A percentile compares a stretch with the other conserved stretches of the same genome.
Evolutionary conservation across 495 filamentous ascomycete genomes (phyloP).

Genomic region (Glutinoglossum americanum): DNA sequence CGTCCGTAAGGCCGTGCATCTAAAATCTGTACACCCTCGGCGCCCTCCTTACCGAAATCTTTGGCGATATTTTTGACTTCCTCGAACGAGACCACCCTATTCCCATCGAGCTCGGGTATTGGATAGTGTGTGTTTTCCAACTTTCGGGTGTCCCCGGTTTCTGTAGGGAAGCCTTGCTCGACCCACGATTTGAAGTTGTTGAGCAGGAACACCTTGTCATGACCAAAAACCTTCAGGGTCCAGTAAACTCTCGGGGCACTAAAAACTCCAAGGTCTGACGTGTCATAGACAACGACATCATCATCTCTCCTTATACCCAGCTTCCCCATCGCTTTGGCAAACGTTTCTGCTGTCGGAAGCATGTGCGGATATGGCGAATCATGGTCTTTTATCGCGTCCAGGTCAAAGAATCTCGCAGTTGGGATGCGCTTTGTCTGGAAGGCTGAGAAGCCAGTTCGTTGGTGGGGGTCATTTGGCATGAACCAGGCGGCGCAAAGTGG

Average conservation of each 20-base stretch:
- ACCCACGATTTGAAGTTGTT: conserved; percentile 92
- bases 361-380: conserved; percentile 87
- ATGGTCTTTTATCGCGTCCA: conserved; percentile 75
- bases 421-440: conserved; percentile 66
- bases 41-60: conserved; percentile 56
- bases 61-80: conserved; percentile 56
- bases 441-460: conserved; percentile 52
- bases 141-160: conserved; percentile 45
- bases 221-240: conserved; percentile 80
- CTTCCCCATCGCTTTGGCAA: conserved; percentile 69
- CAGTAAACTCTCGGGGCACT: conserved; percentile 81
- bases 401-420: conserved; percentile 81
- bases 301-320: conserved; percentile 75
- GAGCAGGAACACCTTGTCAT: conserved; percentile 70
- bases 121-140: conserved; percentile 34
- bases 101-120: conserved; percentile 28
- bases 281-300: conserved; percentile 82
- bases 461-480: conserved; percentile 63
- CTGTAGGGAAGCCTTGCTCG: conserved; percentile 55
- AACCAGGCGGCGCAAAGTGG: conserved; percentile 91
- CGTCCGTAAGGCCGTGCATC: conserved; percentile 68
- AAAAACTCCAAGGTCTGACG: conserved; percentile 73
- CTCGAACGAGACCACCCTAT: conserved; percentile 47
- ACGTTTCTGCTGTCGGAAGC: conserved; percentile 62
- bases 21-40: conserved; percentile 64